Percentiles rank a stretch among this genome's conserved stretches.
These are phyloP conservation scores for Trametes versicolor DNA, from an alignment of 1,284 basidiomycete species.

Conservation along the genomic window DNA sequence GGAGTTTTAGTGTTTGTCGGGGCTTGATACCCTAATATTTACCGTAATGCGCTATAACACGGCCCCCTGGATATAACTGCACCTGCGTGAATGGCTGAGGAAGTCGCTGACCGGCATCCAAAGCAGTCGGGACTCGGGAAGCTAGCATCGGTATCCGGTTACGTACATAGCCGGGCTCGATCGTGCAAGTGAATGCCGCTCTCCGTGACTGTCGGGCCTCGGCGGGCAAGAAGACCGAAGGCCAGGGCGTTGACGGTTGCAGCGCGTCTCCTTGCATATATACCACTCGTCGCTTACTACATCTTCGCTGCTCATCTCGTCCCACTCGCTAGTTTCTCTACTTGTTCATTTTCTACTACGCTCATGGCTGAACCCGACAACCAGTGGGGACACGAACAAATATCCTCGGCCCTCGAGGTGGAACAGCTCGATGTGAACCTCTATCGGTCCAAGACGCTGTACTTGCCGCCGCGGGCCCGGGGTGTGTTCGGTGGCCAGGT, in stretches of 20 bases:
- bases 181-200: neutral
- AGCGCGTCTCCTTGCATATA: constrained; percentile 10
- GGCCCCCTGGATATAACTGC: too few relatives aligned
- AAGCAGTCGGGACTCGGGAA: neutral
- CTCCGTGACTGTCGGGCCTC: neutral
- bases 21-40: neutral
- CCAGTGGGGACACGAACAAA: constrained; percentile 51
- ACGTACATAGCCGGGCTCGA: constrained; percentile 14
- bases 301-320: neutral
- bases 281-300: neutral
- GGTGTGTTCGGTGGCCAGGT: constrained; percentile 94
- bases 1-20: constrained; percentile 59
- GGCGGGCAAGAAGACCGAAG: neutral
- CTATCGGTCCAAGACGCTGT: constrained; percentile 79
- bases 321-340: neutral
- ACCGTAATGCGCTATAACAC: neutral
- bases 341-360: too few relatives aligned
- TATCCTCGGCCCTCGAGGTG: constrained; percentile 79
- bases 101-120: too few relatives aligned
- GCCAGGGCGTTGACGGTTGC: constrained; percentile 3
- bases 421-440: constrained; percentile 82
- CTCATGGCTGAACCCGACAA: constrained; percentile 13
- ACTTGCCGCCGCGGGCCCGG: constrained; percentile 70
- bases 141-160: constrained; percentile 7
- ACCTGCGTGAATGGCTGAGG: too few relatives aligned